Evolutionary conservation across 2,329 filamentous ascomycete genomes (phyloP).

Genomic region (Xylaria sp.): DNA sequence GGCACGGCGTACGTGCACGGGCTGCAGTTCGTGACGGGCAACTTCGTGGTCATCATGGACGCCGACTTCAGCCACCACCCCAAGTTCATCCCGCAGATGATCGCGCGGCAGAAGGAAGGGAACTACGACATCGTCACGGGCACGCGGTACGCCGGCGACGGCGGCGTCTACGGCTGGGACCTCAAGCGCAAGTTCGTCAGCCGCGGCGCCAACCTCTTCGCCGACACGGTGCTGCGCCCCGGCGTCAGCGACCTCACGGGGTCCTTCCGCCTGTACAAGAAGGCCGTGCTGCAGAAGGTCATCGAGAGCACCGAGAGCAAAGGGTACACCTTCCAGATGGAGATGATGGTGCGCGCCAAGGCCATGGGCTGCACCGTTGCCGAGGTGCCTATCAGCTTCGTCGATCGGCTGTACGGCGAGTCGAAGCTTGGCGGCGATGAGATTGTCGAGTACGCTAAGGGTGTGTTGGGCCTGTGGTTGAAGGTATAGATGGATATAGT

Average conservation of each 20-base stretch:
- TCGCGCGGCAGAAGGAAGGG: slow-evolving; percentile 77
- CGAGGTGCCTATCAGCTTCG: slow-evolving; percentile 96
- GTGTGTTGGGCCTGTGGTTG: slow-evolving; percentile 80
- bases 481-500: slow-evolving; percentile 67
- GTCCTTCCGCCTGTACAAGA: slow-evolving; percentile 95
- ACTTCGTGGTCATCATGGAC: slow-evolving; percentile 99
- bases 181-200: slow-evolving; percentile 87
- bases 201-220: slow-evolving; percentile 92
- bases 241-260: slow-evolving; percentile 97
- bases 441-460: slow-evolving; percentile 96
- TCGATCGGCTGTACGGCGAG: slow-evolving; percentile 94
- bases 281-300: slow-evolving; percentile 85
- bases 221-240: slow-evolving; percentile 90
- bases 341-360: slow-evolving; percentile 98
- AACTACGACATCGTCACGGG: slow-evolving; percentile 98
- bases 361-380: slow-evolving; percentile 93
- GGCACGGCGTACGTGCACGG: slow-evolving; percentile 97
- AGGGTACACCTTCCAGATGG: slow-evolving; percentile 99
- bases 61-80: slow-evolving; percentile 99
- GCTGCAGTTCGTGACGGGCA: slow-evolving; percentile 87
- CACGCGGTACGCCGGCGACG: slow-evolving; percentile 89
- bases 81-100: slow-evolving; percentile 98
- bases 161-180: slow-evolving; percentile 96
- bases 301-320: slow-evolving; percentile 93
- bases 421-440: slow-evolving; percentile 94